Base-by-base conservation (phyloP, 176 grass and related monocot genomes). In the Aegilops bicornis region DNA sequence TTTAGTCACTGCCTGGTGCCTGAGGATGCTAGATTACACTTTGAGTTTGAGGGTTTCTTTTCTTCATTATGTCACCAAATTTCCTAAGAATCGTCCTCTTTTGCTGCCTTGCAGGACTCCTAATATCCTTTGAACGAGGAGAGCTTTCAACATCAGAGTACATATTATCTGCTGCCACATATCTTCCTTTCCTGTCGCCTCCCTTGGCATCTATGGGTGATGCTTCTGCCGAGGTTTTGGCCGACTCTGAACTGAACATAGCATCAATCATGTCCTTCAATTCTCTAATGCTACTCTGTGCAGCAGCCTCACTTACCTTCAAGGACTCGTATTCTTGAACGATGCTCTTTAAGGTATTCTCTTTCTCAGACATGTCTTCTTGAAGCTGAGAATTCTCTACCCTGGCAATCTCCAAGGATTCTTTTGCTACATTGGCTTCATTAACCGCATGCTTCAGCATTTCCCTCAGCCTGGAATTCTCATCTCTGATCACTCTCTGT, bases 321-420 rank as follows among this genome's bases (percentile, higher is more conserved):
- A 99, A 87, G 74, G 83, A 92, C 62, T 99, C 97, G 2, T 92
- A 91, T 47, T 96, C 92, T 60, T 96, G 94, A n/a, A 90, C 91
- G 24, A 99, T 85, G 24, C 39, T 91, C 75, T 90, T 63, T 75
- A 96, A 91, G 14, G 60, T 54, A 74, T 70, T 79, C n/a, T 93
- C 92, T 93, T 96, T 96, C 65, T 96, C 89, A 23, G 83, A 88
- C 63, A 96, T 86, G 45, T 90, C 54, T 76, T 94, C 82, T 43
- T 94, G 94, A 86, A 99, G 81, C 61, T 78, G 69, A 82, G 86
- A 91, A 65, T 92, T 99, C 60, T 99, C 97, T 59, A 83, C 36
- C 77, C 92, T 94, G 20, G 89, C 86, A 67, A 88, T 92, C 87
- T 94, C 87, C 47, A 96, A 22, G 13, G 92, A 93, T 82, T 99